Evolutionary conservation across 345 rosid genomes (phyloP), one percentile per base, ranked within the genome.

Genomic region (Hibiscus mutabilis): DNA sequence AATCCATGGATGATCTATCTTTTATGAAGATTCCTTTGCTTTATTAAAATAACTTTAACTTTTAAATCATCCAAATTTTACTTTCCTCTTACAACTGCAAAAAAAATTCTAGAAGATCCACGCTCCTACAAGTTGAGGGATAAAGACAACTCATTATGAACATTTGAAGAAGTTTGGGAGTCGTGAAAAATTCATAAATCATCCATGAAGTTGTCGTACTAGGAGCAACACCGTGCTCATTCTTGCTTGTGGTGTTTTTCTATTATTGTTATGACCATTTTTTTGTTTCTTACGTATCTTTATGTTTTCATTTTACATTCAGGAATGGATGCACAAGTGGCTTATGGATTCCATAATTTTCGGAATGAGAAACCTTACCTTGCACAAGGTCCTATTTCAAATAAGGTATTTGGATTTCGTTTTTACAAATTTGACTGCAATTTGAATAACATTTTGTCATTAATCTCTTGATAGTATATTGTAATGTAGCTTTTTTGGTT

Each of bases 281-380:
- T 35, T 6, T 60, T 78, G 47, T 63, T 70, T 37, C 18, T 14
- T 57, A 53, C 22, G n/a, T 18, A 46, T 72, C 57, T 77, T 71
- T 16, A 61, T 47, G 29, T 33, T 57, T 24, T 60, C 40, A 1
- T 47, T 16, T 66, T 73, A 44, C 68, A 24, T 74, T 18, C 75
- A 92, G 99, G 99, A 69, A 96, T 96, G 99, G 99, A 96, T 77
- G 99, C 99, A 73, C 95, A 91, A 82, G 93, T 96, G 64, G 99
- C 97, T 44, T 92, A 91, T 66, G 97, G 98, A 29, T 96, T 96
- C 80, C 99, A 96, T 71, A 89, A 88, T 85, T 80, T 96, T 79
- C 98, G 98, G 19, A 89, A 89, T 73, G 93, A 88, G 73, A 96
- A 92, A 76, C 98, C 99, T 74, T 82, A 84, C 80, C 98, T 96